phyloP scores from a whole-genome alignment of 2,329 filamentous ascomycete genomes.

The Balansia obtecta region DNA sequence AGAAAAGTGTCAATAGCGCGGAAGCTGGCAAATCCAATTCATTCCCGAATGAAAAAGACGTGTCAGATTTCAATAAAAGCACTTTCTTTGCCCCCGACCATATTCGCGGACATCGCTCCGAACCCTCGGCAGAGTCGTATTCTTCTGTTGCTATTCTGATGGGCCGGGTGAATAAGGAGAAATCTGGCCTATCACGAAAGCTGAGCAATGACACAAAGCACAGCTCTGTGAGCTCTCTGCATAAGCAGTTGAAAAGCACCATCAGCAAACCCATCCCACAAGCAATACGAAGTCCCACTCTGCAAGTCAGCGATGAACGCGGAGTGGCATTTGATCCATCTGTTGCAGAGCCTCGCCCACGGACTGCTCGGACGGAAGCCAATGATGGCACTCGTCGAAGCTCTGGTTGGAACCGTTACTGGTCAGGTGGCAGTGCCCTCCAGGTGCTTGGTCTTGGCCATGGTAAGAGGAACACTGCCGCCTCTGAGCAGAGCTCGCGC shows the following conservation, averaged over 20 bases:
- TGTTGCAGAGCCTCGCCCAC: conserved; percentile 23
- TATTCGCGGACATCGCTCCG: conserved; percentile 39
- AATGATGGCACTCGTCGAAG: conserved; percentile 43
- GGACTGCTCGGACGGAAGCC: conserved; percentile 18
- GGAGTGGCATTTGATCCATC: conserved; percentile 26
- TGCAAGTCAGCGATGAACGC: conserved; percentile 27
- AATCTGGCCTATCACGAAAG: conserved; percentile 33
- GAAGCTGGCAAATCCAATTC: conserved; percentile 31
- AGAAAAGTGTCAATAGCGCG: conserved; percentile 39
- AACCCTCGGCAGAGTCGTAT: conserved; percentile 43
- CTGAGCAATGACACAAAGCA: conserved; percentile 42
- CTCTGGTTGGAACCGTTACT: conserved; percentile 68
- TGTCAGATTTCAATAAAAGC: conserved; percentile 33
- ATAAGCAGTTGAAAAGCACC: conserved; percentile 49
- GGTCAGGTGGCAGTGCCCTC: conserved; percentile 59
- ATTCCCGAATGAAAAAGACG: conserved; percentile 45
- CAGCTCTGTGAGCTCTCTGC: conserved; percentile 40
- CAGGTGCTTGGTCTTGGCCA: conserved; percentile 50
- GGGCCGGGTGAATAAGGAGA: conserved; percentile 44
- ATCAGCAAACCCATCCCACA: conserved; percentile 50
- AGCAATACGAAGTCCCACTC: conserved; percentile 19
- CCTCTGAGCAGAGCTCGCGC: conserved; percentile 41
- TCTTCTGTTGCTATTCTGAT: conserved; percentile 55
- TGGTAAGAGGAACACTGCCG: conserved; percentile 36
- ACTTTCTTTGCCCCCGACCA: conserved; percentile 23